Evolutionary conservation across 176 grass and related monocot species (phyloP).

Genomic region (Rhynchospora breviuscula): DNA sequence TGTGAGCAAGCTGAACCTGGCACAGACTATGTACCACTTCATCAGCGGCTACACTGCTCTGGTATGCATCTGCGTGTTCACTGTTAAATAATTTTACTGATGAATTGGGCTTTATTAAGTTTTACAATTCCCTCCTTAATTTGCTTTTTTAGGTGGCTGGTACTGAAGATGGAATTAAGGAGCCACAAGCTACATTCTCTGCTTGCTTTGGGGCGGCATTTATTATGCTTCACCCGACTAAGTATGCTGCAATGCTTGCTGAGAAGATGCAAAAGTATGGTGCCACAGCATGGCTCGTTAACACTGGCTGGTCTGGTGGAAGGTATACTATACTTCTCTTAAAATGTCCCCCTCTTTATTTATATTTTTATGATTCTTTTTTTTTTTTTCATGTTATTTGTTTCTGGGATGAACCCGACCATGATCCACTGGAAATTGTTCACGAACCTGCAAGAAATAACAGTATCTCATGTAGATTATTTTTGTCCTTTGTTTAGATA

Average conservation of each 20-base stretch:
- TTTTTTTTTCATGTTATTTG: neutral
- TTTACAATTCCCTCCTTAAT: neutral
- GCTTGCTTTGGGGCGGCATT: constrained; percentile 97
- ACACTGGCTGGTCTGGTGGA: constrained; percentile 97
- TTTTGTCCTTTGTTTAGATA: constrained; percentile 43
- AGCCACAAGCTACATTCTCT: constrained; percentile 94
- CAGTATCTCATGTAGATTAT: neutral
- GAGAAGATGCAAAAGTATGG: constrained; percentile 97
- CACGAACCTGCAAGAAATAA: neutral
- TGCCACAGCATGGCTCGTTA: constrained; percentile 96
- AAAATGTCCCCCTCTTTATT: neutral
- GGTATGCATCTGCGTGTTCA: constrained; percentile 18
- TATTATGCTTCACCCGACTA: constrained; percentile 98
- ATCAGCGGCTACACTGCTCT: constrained; percentile 98
- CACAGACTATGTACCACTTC: constrained; percentile 99
- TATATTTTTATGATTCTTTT: neutral
- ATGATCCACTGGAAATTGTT: neutral
- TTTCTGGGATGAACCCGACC: neutral
- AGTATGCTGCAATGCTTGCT: constrained; percentile 96
- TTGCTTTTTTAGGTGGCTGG: constrained; percentile 56
- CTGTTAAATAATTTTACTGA: neutral
- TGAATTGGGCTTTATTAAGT: neutral
- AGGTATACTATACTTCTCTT: constrained; percentile 40
- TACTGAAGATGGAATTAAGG: constrained; percentile 93
- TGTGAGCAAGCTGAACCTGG: constrained; percentile 84